Percentiles rank a stretch among this genome's conserved stretches.
phyloP scores from a whole-genome alignment of 257 asterid genomes.

The Nicotiana tomentosiformis region DNA sequence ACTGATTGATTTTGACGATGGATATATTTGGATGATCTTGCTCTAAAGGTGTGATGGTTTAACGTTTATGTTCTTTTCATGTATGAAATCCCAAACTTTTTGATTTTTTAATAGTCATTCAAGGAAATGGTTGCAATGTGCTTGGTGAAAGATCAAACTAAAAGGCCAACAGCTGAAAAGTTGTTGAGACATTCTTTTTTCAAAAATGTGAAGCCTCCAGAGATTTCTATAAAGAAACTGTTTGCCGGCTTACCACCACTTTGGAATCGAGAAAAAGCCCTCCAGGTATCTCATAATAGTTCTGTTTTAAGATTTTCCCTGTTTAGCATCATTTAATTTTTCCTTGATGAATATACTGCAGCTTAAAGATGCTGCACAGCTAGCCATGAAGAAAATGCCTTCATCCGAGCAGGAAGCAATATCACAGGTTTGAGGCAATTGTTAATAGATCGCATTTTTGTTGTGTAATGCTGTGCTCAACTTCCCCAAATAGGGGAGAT shows the following conservation, averaged over 20 bases:
- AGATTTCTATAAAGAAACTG: constrained; percentile 67
- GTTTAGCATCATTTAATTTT: constrained; percentile 10
- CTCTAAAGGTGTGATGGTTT: neutral
- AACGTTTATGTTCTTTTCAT: neutral
- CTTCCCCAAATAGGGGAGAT: neutral
- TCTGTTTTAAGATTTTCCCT: constrained; percentile 8
- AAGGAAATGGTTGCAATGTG: constrained; percentile 99
- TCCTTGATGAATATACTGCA: constrained; percentile 33
- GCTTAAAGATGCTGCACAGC: constrained; percentile 96
- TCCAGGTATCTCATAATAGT: constrained; percentile 53
- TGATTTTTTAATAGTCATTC: constrained; percentile 58
- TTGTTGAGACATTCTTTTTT: constrained; percentile 85
- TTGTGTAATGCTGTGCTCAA: neutral
- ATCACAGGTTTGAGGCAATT: constrained; percentile 63
- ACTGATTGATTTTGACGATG: neutral
- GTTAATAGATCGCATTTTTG: neutral
- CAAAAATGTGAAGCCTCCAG: constrained; percentile 91
- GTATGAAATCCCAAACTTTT: neutral
- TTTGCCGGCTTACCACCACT: constrained; percentile 85
- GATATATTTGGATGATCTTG: constrained; percentile 3
- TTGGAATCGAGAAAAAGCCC: constrained; percentile 86
- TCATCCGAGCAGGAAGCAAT: constrained; percentile 93
- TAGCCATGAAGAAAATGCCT: constrained; percentile 85
- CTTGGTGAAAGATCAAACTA: constrained; percentile 97
- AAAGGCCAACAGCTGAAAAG: constrained; percentile 97